Base-by-base conservation (phyloP, 495 filamentous ascomycete species). In the Trichoderma virens region DNA sequence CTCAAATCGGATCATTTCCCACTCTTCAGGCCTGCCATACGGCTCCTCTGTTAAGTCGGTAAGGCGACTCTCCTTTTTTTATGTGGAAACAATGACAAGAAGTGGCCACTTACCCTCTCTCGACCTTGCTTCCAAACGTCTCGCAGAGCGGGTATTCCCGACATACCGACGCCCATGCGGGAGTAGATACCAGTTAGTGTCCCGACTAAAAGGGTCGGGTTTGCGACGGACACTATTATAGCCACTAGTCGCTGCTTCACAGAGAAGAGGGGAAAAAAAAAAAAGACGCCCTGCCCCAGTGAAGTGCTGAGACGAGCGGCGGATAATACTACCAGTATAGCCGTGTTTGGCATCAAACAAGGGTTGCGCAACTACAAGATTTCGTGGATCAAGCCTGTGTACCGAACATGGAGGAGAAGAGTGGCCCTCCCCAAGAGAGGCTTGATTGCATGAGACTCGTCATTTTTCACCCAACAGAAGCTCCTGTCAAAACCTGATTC, bases 1-100 rank as follows among this genome's bases (percentile, higher is more conserved):
- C 9, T 56, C 23, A 56, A 56, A 56, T 56, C 51, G 51, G 51
- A 27, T 27, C 51, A 56, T 27, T 28, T 56, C 25, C 51, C 51
- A 56, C 51, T 56, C 25, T 30, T 16, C 51, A 14, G 23, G 23
- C 27, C 23, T 14, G 23, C 25, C 11, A 56, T 9, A 56, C 28
- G 51, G 25, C 51, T 56, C 51, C 51, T 56, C 51, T 30, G 51
- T 14, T 1, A 56, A 30, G 51, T 56, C 51, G 51, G 51, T 56
- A 56, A 56, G 25, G 23, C 51, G 51, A 56, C 23, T 30, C 51
- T 56, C 51, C 51, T 56, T 56, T 56, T 56, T 56, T 47, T 47
- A 28, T 27, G 51, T 56, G 51, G 51, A 56, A 56, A 56, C 51
- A 30, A 27, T 56, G 25, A 56, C 51, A 27, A 13, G 25, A 28